Conservation (phyloP, 306 rosid genomes). For the Cucurbita maxima region DNA sequence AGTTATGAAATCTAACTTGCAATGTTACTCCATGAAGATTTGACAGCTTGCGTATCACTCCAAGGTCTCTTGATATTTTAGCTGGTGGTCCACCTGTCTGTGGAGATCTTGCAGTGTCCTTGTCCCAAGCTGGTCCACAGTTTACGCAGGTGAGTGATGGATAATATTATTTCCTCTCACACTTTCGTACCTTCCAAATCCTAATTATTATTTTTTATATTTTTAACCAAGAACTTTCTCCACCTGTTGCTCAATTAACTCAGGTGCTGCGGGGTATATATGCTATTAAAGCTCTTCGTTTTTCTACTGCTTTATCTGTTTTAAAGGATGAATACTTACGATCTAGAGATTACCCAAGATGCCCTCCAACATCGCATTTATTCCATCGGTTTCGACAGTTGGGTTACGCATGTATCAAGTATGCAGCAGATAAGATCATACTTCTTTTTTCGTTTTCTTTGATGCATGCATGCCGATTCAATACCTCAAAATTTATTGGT, state of each 20-base stretch:
- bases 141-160: constrained; percentile 69
- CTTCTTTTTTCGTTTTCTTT: neutral
- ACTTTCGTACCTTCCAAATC: neutral
- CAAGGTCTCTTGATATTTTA: constrained; percentile 88
- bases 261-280: constrained; percentile 89
- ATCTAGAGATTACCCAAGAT: constrained; percentile 94
- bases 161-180: neutral
- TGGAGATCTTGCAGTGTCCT: constrained; percentile 97
- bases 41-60: constrained; percentile 96
- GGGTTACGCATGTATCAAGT: constrained; percentile 94
- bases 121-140: constrained; percentile 97
- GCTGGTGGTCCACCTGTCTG: constrained; percentile 96
- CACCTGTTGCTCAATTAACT: constrained; percentile 15
- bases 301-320: constrained; percentile 73
- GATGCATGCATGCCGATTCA: neutral
- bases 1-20: constrained; percentile 14
- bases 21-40: constrained; percentile 52
- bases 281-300: constrained; percentile 83
- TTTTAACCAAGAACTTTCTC: constrained; percentile 10
- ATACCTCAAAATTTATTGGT: neutral
- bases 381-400: constrained; percentile 81
- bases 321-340: constrained; percentile 84
- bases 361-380: constrained; percentile 92
- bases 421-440: constrained; percentile 17
- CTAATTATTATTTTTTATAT: neutral